phyloP scores from a whole-genome alignment of 2,329 filamentous ascomycete species.

The Colletotrichum spaethianum region DNA sequence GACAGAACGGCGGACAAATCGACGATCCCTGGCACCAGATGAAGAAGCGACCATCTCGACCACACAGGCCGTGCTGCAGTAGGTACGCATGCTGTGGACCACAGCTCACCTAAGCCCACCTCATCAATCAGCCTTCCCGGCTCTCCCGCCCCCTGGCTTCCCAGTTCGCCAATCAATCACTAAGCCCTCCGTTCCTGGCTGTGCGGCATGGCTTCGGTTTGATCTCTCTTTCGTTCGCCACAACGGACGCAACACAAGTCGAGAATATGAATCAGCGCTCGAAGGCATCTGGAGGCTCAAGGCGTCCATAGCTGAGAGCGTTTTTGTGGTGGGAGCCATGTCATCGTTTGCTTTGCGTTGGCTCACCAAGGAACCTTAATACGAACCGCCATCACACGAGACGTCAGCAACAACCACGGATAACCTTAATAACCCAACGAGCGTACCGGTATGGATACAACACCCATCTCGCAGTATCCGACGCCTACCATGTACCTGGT shows the following conservation, averaged over 20 bases:
- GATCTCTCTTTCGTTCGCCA: slow-evolving; percentile 8
- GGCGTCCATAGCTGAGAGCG: neutral
- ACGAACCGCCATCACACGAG: neutral
- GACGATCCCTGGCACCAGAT: slow-evolving; percentile 24
- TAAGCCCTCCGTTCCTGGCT: slow-evolving; percentile 20
- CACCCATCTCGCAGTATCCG: neutral
- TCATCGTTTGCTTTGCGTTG: neutral
- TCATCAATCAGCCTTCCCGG: slow-evolving; percentile 23
- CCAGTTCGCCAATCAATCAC: slow-evolving; percentile 18
- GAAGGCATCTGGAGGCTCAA: neutral
- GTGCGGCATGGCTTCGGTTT: neutral
- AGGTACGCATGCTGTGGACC: neutral
- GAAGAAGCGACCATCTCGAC: slow-evolving; percentile 29
- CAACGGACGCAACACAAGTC: slow-evolving; percentile 1
- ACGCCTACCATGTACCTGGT: neutral
- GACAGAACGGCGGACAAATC: slow-evolving; percentile 30
- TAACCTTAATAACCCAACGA: slow-evolving; percentile 3
- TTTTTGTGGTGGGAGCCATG: neutral
- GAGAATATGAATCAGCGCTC: neutral
- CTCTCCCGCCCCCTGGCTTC: slow-evolving; percentile 14
- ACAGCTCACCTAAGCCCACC: slow-evolving; percentile 15
- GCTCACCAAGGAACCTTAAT: slow-evolving; percentile 24
- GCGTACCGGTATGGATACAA: neutral
- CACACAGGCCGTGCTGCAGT: slow-evolving; percentile 9
- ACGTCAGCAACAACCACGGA: slow-evolving; percentile 7